Conservation (phyloP, 139 green algal species). For the Monoraphidium neglectum region DNA sequence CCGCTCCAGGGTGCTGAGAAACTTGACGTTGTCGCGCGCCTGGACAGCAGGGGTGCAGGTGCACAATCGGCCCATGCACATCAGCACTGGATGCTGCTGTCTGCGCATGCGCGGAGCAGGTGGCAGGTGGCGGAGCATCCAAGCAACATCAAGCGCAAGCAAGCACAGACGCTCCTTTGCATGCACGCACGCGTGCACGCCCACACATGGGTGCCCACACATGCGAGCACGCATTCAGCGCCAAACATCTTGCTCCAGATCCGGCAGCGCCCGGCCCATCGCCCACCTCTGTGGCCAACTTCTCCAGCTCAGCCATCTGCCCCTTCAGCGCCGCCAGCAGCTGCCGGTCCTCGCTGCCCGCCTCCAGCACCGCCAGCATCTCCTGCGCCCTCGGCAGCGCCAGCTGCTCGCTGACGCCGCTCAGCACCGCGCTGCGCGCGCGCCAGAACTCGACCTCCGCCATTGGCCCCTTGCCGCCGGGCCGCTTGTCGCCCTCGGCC, state of each 20-base stretch:
- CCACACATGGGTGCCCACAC: too few species aligned
- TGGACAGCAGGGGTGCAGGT: too few species aligned
- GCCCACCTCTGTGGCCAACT: constrained; percentile 65
- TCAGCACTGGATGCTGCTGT: too few species aligned
- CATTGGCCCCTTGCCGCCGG: constrained; percentile 69
- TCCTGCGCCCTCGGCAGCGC: constrained; percentile 59
- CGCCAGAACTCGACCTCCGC: constrained; percentile 92
- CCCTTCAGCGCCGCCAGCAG: constrained; percentile 70
- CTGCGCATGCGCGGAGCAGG: too few species aligned
- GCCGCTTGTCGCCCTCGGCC: constrained; percentile 55
- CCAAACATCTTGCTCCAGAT: too few species aligned
- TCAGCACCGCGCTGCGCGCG: constrained; percentile 71
- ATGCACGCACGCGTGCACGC: too few species aligned
- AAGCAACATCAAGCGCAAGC: too few species aligned
- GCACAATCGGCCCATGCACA: too few species aligned
- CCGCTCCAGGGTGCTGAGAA: constrained; percentile 89
- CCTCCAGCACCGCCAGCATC: constrained; percentile 67
- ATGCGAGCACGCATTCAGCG: too few species aligned
- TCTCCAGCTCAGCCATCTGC: constrained; percentile 72
- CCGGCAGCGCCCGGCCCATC: too few species aligned
- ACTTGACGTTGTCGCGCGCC: constrained; percentile 92
- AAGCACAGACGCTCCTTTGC: too few species aligned
- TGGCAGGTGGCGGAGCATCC: too few species aligned
- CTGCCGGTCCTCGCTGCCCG: constrained; percentile 66
- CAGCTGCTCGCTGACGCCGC: constrained; percentile 84